A percentile compares a stretch with the other conserved stretches of the same genome.
These are phyloP conservation scores for Phytophthora sojae DNA, from an alignment of 352 stramenopile species.

Conservation along the genomic window DNA sequence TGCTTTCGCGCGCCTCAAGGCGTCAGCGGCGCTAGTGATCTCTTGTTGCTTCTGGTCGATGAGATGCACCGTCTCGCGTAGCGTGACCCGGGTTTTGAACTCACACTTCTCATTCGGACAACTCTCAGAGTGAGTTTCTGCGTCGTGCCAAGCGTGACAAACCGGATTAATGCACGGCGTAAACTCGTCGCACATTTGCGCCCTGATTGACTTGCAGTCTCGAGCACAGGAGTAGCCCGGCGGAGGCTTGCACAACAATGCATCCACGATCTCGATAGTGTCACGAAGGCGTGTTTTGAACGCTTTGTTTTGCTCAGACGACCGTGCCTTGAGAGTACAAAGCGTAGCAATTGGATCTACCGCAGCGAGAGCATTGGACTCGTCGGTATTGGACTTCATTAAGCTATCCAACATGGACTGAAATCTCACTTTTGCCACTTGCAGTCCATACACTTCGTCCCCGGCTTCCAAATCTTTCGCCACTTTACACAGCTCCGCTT, in stretches of 20 bases:
- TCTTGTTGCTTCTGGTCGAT: constrained; percentile 60
- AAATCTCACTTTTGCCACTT: constrained; percentile 3
- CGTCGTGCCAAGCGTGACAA: constrained; percentile 65
- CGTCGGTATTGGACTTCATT: neutral
- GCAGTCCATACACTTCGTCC: constrained; percentile 1
- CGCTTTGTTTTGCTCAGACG: constrained; percentile 47
- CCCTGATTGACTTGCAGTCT: constrained; percentile 54
- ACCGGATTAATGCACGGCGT: constrained; percentile 59
- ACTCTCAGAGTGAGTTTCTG: constrained; percentile 59
- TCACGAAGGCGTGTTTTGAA: constrained; percentile 66
- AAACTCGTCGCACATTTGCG: constrained; percentile 61
- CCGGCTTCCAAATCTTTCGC: constrained; percentile 1
- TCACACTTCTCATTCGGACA: constrained; percentile 61
- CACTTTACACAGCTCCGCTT: neutral
- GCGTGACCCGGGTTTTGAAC: constrained; percentile 61
- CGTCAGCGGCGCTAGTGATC: neutral
- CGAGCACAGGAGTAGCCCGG: constrained; percentile 39
- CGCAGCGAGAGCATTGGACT: neutral
- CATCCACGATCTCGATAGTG: constrained; percentile 66
- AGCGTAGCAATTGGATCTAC: constrained; percentile 41
- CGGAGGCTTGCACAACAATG: constrained; percentile 58
- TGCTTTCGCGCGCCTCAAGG: neutral
- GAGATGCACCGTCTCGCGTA: constrained; percentile 73
- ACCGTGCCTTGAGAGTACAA: constrained; percentile 50
- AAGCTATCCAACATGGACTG: neutral